phyloP scores from a whole-genome alignment of 352 stramenopile genomes.

The Phytophthora chlamydospora region DNA sequence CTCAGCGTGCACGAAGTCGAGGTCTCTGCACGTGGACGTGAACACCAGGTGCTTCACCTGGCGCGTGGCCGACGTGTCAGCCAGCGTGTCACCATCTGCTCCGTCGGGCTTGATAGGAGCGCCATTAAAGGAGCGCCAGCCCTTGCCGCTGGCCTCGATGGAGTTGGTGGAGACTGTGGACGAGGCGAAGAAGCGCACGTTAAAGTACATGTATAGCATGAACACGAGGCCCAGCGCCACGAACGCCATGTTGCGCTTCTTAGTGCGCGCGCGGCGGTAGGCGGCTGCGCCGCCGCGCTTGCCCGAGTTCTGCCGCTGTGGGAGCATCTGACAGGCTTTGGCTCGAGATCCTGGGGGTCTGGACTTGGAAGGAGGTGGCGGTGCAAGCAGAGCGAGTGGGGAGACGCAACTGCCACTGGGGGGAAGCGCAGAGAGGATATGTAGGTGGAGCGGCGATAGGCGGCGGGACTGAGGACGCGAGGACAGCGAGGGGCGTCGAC shows the following conservation, averaged over 20 bases:
- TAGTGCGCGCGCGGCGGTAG: conserved; percentile 33
- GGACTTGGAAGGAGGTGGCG: neutral
- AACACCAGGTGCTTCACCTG: conserved; percentile 73
- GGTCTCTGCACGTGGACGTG: conserved; percentile 69
- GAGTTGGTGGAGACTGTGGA: conserved; percentile 37
- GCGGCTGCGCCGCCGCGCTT: conserved; percentile 37
- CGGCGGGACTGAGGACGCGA: neutral
- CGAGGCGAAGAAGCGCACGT: conserved; percentile 65
- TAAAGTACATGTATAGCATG: conserved; percentile 64
- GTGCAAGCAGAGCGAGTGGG: neutral
- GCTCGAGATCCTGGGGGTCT: conserved; percentile 12
- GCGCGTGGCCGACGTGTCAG: conserved; percentile 47
- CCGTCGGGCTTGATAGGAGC: conserved; percentile 13
- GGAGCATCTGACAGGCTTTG: conserved; percentile 48
- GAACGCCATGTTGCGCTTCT: conserved; percentile 35
- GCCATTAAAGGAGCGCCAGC: conserved; percentile 26
- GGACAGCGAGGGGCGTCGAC: neutral
- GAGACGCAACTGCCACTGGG: neutral
- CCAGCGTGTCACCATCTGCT: conserved; percentile 29
- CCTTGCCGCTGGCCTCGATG: conserved; percentile 26
- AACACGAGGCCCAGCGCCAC: conserved; percentile 49
- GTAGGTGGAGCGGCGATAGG: neutral
- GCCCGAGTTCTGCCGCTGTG: conserved; percentile 51
- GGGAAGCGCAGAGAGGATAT: conserved; percentile 2
- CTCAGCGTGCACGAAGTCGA: conserved; percentile 71